Evolutionary conservation across 345 rosid species (phyloP).

Genomic region (Aurinia saxatilis): DNA sequence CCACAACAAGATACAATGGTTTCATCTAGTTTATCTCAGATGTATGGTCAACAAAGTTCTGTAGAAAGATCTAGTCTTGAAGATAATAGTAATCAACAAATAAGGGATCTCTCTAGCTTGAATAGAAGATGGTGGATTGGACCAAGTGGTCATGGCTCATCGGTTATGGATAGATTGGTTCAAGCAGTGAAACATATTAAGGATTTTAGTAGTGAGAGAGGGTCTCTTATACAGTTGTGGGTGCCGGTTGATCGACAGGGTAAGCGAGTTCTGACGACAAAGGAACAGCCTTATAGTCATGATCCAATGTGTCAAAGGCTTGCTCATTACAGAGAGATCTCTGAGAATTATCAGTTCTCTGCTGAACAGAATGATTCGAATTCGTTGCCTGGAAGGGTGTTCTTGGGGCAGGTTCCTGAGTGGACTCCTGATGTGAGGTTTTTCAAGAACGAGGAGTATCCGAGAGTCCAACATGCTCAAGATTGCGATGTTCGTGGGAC

Average conservation of each 20-base stretch:
- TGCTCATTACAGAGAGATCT: slow-evolving; percentile 70
- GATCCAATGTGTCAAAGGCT: slow-evolving; percentile 51
- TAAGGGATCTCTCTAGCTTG: slow-evolving; percentile 22
- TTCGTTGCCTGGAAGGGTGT: slow-evolving; percentile 79
- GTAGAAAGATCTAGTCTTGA: slow-evolving; percentile 26
- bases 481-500: slow-evolving; percentile 72
- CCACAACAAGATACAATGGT: slow-evolving; percentile 29
- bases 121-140: slow-evolving; percentile 70
- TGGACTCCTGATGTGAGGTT: slow-evolving; percentile 96
- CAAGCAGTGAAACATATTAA: slow-evolving; percentile 59
- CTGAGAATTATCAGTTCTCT: slow-evolving; percentile 64
- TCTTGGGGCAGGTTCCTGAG: slow-evolving; percentile 76
- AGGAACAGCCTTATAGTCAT: slow-evolving; percentile 63
- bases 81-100: slow-evolving; percentile 17
- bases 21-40: slow-evolving; percentile 25
- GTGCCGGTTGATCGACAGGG: slow-evolving; percentile 69
- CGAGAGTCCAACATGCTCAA: slow-evolving; percentile 66
- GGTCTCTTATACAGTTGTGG: slow-evolving; percentile 86
- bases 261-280: slow-evolving; percentile 54
- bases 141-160: slow-evolving; percentile 41
- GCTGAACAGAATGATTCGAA: slow-evolving; percentile 40
- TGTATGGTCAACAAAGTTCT: slow-evolving; percentile 35
- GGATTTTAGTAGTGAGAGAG: slow-evolving; percentile 53
- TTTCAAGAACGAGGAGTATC: slow-evolving; percentile 81
- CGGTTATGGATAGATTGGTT: slow-evolving; percentile 68